Base-by-base conservation (phyloP, 2,329 filamentous ascomycete genomes). In the Clonostachys rhizophaga region DNA sequence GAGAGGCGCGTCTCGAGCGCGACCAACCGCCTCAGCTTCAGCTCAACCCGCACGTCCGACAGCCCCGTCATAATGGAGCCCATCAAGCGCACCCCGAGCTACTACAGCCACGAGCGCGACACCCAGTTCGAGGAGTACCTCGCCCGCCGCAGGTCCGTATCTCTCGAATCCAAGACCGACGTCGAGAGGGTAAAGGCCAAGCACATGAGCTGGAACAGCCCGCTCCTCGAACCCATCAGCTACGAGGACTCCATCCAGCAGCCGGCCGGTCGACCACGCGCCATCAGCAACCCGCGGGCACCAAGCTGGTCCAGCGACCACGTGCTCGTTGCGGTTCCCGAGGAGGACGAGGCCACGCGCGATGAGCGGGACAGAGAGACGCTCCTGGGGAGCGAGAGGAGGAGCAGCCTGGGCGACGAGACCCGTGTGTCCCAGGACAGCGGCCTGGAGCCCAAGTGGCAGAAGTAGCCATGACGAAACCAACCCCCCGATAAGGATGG, bases 111-210 rank as follows among this genome's bases (percentile, higher is more conserved):
- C 57, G 61, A 68, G 59, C 65, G 72, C 6, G 68, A 74, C 46
- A 75, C 72, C 5, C 64, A 70, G 47, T 76, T 75, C 49, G 73
- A 76, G 43, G 66, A 69, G 6, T 76, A 71, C 54, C 54, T 72
- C 16, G 63, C 64, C 20, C 64, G 54, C 14, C 51, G 54, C 11
- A 55, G 57, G 5, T 61, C 64, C 40, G 51, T 61, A 7, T 56
- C 62, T 35, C 55, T 56, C 12, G 61, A 55, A 2, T 47, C 64
- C 4, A 61, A 61, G 40, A 55, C 58, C 39, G 67, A 67, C 39
- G 65, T 64, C 43, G 60, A 61, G 16, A 62, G 62, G 51, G 36
- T 45, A 5, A 12, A 37, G 6, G 17, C 46, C 33, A 17, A 37
- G 43, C 24, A 9, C 17, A 24, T 13, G 11, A 34, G 16, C 12